Percentiles rank a stretch among this genome's conserved stretches.
phyloP scores from a whole-genome alignment of 345 rosid genomes.

The Syzygium grande region DNA sequence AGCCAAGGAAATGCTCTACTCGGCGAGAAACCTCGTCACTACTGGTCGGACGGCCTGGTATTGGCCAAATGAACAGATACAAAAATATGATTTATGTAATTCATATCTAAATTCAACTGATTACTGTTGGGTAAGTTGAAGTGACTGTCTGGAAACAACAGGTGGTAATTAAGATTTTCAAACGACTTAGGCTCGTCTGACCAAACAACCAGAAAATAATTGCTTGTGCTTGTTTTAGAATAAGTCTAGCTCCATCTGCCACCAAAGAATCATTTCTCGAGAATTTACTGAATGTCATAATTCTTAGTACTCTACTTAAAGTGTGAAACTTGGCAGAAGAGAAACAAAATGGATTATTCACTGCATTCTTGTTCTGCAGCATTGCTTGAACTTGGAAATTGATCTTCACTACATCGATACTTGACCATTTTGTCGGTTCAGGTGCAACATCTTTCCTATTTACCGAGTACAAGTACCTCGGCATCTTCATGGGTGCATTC shows the following conservation, averaged over 20 bases:
- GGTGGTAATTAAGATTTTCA: not conserved
- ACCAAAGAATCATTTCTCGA: not conserved
- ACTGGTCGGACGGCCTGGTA: not conserved
- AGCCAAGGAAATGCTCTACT: not conserved
- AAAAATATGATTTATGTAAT: not conserved
- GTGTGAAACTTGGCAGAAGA: not conserved
- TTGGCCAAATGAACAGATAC: not conserved
- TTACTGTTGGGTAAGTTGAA: not conserved
- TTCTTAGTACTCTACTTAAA: not conserved
- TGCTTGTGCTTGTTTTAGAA: not conserved
- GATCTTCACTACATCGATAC: not conserved
- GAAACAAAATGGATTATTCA: not conserved
- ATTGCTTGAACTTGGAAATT: not conserved
- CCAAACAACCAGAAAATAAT: not conserved
- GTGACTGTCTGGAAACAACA: not conserved
- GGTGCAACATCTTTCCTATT: constrained; percentile 62
- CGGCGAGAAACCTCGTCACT: not conserved
- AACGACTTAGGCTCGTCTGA: not conserved
- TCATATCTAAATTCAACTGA: not conserved
- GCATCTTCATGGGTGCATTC: constrained; percentile 43
- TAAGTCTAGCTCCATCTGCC: not conserved
- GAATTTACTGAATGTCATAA: not conserved
- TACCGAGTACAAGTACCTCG: constrained; percentile 49
- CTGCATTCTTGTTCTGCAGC: not conserved
- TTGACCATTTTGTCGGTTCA: constrained; percentile 2